phyloP scores from a whole-genome alignment of 441 rosid genomes.

The Raphanus hybrid region DNA sequence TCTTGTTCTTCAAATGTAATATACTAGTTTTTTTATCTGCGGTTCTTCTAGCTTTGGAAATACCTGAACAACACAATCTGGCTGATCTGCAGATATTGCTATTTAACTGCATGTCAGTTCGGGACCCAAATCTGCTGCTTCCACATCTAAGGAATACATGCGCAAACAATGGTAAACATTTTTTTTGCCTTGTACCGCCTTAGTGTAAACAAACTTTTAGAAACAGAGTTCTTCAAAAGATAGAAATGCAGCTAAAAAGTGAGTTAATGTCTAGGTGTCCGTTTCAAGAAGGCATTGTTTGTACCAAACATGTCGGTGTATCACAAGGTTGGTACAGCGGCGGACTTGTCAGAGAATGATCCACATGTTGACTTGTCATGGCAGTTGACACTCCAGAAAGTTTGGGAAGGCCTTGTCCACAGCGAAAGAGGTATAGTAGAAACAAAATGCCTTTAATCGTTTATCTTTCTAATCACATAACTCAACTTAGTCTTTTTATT shows the following conservation, averaged over 20 bases:
- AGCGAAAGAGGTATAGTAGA: conserved; percentile 61
- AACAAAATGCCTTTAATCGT: neutral
- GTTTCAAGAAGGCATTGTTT: conserved; percentile 89
- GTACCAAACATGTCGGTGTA: conserved; percentile 88
- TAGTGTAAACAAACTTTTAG: conserved; percentile 7
- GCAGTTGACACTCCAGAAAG: conserved; percentile 83
- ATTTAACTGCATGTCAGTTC: conserved; percentile 60
- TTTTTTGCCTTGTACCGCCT: neutral
- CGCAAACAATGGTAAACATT: conserved; percentile 58
- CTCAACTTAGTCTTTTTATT: neutral
- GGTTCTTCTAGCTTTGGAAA: no score
- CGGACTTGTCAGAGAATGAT: conserved; percentile 53
- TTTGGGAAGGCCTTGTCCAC: conserved; percentile 81
- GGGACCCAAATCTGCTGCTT: conserved; percentile 80
- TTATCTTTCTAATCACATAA: neutral
- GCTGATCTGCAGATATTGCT: conserved; percentile 38
- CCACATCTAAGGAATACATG: conserved; percentile 68
- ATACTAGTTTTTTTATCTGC: neutral
- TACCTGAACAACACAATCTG: no score
- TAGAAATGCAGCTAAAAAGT: neutral
- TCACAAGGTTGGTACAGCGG: conserved; percentile 75
- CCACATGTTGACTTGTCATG: conserved; percentile 86
- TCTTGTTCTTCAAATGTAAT: neutral
- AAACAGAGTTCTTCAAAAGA: neutral
- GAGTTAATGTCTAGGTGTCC: conserved; percentile 63